Conservation (phyloP, 768 basidiomycete species). For the Lepiota subincarnata region DNA sequence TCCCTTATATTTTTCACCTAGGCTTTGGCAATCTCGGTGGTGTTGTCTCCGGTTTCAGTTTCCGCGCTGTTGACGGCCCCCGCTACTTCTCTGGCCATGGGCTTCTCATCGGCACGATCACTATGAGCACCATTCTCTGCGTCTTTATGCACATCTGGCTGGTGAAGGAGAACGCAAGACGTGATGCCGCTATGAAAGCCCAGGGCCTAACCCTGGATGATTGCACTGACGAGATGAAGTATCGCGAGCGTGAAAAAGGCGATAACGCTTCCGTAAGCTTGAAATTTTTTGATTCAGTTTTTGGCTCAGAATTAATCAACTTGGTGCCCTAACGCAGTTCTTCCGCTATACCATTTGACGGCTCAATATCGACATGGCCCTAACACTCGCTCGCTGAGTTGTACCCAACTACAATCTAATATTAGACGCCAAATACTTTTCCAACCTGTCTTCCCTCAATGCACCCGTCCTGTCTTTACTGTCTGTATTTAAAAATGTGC, state of each 20-base stretch:
- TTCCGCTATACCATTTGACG: conserved; percentile 26
- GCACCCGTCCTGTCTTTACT: too few species aligned
- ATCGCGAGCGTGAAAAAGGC: conserved; percentile 24
- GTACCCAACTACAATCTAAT: too few species aligned
- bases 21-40: conserved; percentile 29
- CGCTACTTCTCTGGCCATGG: conserved; percentile 29
- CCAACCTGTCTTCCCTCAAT: too few species aligned
- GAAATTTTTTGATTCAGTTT: not conserved
- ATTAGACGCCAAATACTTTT: too few species aligned
- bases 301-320: not conserved
- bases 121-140: conserved; percentile 23
- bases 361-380: too few species aligned
- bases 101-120: conserved; percentile 24
- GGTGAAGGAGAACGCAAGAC: conserved; percentile 22
- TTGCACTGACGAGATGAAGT: conserved; percentile 27
- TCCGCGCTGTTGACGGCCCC: conserved; percentile 23
- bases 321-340: conserved; percentile 18
- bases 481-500: too few species aligned
- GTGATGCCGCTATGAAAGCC: conserved; percentile 20
- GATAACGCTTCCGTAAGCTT: conserved; percentile 27
- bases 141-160: conserved; percentile 26
- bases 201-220: conserved; percentile 23
- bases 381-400: too few species aligned
- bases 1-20: conserved; percentile 5
- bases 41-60: conserved; percentile 27